Conservation (phyloP, 140 eudicot species). For the Bidens hawaiensis region DNA sequence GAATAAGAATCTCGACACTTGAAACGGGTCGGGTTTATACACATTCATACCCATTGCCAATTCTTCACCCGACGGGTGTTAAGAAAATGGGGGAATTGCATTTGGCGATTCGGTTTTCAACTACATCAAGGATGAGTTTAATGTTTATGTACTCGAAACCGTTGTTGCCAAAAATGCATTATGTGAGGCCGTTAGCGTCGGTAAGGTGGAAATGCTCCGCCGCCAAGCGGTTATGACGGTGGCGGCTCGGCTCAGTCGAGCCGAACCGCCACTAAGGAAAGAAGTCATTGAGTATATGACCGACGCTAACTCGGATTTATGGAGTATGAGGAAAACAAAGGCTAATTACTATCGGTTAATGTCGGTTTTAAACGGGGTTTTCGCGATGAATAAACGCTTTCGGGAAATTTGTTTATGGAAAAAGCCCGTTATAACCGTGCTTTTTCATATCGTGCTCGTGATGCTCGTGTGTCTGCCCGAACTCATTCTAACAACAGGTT, state of each 20-base stretch:
- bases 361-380: constrained; percentile 60
- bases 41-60: constrained; percentile 66
- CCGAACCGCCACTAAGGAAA: constrained; percentile 75
- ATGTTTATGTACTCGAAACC: constrained; percentile 65
- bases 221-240: constrained; percentile 64
- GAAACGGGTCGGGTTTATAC: constrained; percentile 83
- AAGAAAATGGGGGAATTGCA: constrained; percentile 95
- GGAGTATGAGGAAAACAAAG: constrained; percentile 95
- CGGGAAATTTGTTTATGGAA: constrained; percentile 73
- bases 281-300: constrained; percentile 80
- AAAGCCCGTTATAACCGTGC: constrained; percentile 64
- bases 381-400: constrained; percentile 66
- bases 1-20: constrained; percentile 77
- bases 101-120: constrained; percentile 68
- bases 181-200: constrained; percentile 53
- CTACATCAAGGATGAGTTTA: constrained; percentile 58
- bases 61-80: constrained; percentile 76
- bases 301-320: constrained; percentile 77
- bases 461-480: constrained; percentile 79
- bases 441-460: constrained; percentile 63
- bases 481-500: constrained; percentile 62
- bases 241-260: constrained; percentile 67
- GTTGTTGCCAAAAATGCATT: constrained; percentile 82
- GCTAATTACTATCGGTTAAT: constrained; percentile 73
- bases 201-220: constrained; percentile 61